Conservation (phyloP, 2,329 filamentous ascomycete species). For the Xylaria digitata region DNA sequence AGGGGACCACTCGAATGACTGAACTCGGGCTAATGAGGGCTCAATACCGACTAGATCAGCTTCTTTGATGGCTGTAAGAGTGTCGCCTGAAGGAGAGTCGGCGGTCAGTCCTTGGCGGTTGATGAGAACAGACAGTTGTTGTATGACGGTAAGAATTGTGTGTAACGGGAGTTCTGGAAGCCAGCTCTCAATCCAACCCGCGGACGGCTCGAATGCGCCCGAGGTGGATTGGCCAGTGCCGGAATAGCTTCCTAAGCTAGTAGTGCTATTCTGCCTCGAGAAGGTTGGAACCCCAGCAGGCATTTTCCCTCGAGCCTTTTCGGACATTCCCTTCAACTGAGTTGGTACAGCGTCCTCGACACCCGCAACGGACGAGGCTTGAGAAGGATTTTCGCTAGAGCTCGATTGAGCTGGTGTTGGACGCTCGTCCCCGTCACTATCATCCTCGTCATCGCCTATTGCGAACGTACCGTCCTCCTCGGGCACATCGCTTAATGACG, state of each 20-base stretch:
- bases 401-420: conserved; percentile 72
- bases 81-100: conserved; percentile 58
- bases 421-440: conserved; percentile 61
- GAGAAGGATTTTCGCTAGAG: conserved; percentile 70
- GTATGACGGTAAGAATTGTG: conserved; percentile 82
- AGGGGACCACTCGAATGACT: conserved; percentile 94
- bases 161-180: conserved; percentile 91
- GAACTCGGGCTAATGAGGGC: conserved; percentile 77
- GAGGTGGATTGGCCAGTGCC: conserved; percentile 66
- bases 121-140: conserved; percentile 70
- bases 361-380: conserved; percentile 74
- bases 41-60: conserved; percentile 79
- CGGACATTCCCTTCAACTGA: conserved; percentile 91
- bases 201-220: conserved; percentile 79
- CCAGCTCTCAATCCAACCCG: conserved; percentile 92
- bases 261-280: conserved; percentile 89
- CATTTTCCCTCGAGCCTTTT: conserved; percentile 96
- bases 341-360: conserved; percentile 83
- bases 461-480: conserved; percentile 86
- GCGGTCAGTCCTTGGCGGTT: conserved; percentile 60
- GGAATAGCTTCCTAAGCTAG: conserved; percentile 77
- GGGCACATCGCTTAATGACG: conserved; percentile 74
- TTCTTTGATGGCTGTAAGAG: conserved; percentile 66
- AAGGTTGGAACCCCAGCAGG: conserved; percentile 85
- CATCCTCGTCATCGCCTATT: conserved; percentile 86